Evolutionary conservation across 805 yeast species (phyloP), one percentile per base, ranked within the genome.

Genomic region (Dipodascopsis uninucleata): DNA sequence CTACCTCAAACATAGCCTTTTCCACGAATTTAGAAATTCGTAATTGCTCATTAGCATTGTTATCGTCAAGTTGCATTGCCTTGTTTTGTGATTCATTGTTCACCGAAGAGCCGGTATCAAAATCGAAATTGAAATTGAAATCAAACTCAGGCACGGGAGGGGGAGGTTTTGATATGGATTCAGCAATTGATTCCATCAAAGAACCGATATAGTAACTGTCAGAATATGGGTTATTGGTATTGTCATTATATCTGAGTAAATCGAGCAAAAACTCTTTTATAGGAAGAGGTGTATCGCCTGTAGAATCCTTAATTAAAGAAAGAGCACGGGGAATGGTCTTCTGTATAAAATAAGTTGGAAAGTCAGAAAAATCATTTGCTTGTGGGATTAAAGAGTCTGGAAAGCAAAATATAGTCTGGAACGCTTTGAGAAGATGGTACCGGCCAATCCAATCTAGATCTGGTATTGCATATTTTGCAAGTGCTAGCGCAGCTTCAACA

Each of bases 231-330:
- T 90, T 90, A 55, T 76, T 82, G 17, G 85, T 71, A 60, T 93
- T 90, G 55, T 90, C 97, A 59, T 89, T 89, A 66, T 79, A 90
- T 46, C 85, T 76, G 49, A 90, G 68, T 40, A 89, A 61, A 58
- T 81, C 86, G 43, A 89, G 65, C 36, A 90, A 55, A 45, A 90
- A 76, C 31, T 71, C 67, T 57, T 77, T 77, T 7, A 88, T 71
- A 38, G 72, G 78, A 2, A 67, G 52, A 52, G 94, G 69, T 71
- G 86, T 63, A 39, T 73, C 74, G 1, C 86, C 88, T 10, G 20
- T 14, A 26, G 74, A 71, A 58, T 84, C 81, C 40, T 76, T 72
- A 1, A 88, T 74, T 1, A 62, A 56, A 2, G 88, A 71, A 26
- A 93, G 64, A 1, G 85, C 78, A 28, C 58, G 54, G 0, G 88